Base-by-base conservation (phyloP, 2,329 filamentous ascomycete species). In the Trichoderma sp. region DNA sequence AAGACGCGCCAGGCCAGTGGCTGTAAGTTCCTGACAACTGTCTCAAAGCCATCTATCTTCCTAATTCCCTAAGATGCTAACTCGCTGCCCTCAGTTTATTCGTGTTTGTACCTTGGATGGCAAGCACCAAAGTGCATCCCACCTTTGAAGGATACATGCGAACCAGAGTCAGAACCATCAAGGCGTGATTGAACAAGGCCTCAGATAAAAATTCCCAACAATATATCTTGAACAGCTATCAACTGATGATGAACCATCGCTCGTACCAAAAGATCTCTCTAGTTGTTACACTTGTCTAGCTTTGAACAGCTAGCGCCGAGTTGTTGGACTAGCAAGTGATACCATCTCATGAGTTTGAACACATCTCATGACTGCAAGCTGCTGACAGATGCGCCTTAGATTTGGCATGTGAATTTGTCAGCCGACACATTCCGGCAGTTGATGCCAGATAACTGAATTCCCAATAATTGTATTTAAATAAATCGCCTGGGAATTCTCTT, bases 391-490 rank as follows among this genome's bases (percentile, higher is more conserved):
- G 7, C n/a, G 24, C 12, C 36, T n/a, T 6, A 58, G 18, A 58
- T 72, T 53, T 51, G 57, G 57, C 53, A 34, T 30, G 58, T 43
- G 58, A 57, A 71, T 71, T 71, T 71, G 68, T 71, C 58, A 71
- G 68, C 68, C 34, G 43, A 53, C 57, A 15, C 21, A 64, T 56
- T 39, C 12, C 30, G n/a, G 11, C 8, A 47, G 34, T 34, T 57
- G 21, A 30, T 53, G 67, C 57, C 28, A 70, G 47, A 24, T 51
- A 15, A 12, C n/a, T 53, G 47, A 21, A 24, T 53, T 53, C 15
- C 15, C 14, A 24, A 1, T 7, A 6, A 14, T 4, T 14, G 12
- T 12, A 36, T 30, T n/a, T 53, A 53, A 53, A 53, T 53, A 14
- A 12, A 53, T 53, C 21, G n/a, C 47, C 47, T 24, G 4, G 8